phyloP scores from a whole-genome alignment of 345 rosid species.

The Erysimum cheiranthoides region DNA sequence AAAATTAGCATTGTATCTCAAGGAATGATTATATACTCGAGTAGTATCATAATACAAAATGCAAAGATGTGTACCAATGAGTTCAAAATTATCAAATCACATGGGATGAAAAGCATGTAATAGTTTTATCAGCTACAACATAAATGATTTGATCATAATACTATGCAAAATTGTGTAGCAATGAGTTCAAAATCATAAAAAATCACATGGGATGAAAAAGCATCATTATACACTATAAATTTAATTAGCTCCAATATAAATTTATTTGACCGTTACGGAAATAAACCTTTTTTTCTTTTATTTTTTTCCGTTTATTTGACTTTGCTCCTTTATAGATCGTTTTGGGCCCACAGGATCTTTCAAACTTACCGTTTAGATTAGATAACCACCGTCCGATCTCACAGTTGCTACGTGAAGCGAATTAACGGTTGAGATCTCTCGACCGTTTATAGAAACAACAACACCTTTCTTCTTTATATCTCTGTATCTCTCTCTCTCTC shows the following conservation, averaged over 20 bases:
- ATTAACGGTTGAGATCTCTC: conserved; percentile 49
- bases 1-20: neutral
- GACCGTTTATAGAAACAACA: conserved; percentile 58
- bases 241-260: conserved; percentile 29
- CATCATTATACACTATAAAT: conserved; percentile 10
- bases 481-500: conserved; percentile 12
- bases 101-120: conserved; percentile 13
- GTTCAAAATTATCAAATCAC: conserved; percentile 42
- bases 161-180: neutral
- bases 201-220: conserved; percentile 34
- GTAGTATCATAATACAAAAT: neutral
- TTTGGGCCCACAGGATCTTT: conserved; percentile 24
- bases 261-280: conserved; percentile 51
- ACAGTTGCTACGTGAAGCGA: neutral
- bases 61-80: conserved; percentile 26
- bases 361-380: conserved; percentile 56
- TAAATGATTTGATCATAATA: neutral
- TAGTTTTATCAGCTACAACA: no score
- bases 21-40: conserved; percentile 20
- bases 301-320: conserved; percentile 42
- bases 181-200: conserved; percentile 42
- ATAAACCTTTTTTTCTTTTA: neutral
- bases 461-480: conserved; percentile 32
- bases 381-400: conserved; percentile 45
- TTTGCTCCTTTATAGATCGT: conserved; percentile 19